Base-by-base conservation (phyloP, 805 yeast genomes). In the Cyberlindnera sargentensis region DNA sequence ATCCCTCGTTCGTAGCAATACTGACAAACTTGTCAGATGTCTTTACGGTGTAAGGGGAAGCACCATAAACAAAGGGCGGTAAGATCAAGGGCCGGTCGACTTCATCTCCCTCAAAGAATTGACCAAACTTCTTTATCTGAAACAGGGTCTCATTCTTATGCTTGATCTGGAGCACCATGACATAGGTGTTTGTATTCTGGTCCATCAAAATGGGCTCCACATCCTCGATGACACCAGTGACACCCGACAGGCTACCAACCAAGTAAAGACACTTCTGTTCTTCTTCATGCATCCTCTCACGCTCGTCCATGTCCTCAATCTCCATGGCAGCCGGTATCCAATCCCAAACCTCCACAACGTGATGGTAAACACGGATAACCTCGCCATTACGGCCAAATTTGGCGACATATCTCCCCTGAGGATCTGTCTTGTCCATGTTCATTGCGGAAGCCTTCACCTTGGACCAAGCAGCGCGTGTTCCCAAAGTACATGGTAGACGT, bases 301-400 rank as follows among this genome's bases (percentile, higher is more conserved):
- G 45, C 8, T 42, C 44, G 10, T 45, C 43, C 49, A 44, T 36
- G 6, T 37, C n/a, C 30, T 39, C 37, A 15, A 54, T 23, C 29
- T 55, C 47, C 35, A 52, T 25, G 3, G 49, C 45, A 6, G 57
- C 50, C 3, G 65, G 66, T 2, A 45, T 27, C 73, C 73, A 67
- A 43, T 67, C 72, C 71, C 71, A 70, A 6, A 68, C 57, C 40
- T 67, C 66, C 11, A 70, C 51, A 2, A 51, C 34, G 41, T 57
- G 52, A 4, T 51, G 50, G 38, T 50, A 60, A 0, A 56, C 62
- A 2, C 63, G 32, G 23, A 67, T 50, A 1, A 70, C 42, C 43
- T 70, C 73, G 2, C 73, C 72, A 42, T 62, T 56, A 6, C 43
- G n/a, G 0, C 73, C 73, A 43, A 66, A 60, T 41, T 62, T 68